These are phyloP conservation scores for Cladosporium sp. DNA, from an alignment of 2,329 filamentous ascomycete genomes.

Conservation along the genomic window DNA sequence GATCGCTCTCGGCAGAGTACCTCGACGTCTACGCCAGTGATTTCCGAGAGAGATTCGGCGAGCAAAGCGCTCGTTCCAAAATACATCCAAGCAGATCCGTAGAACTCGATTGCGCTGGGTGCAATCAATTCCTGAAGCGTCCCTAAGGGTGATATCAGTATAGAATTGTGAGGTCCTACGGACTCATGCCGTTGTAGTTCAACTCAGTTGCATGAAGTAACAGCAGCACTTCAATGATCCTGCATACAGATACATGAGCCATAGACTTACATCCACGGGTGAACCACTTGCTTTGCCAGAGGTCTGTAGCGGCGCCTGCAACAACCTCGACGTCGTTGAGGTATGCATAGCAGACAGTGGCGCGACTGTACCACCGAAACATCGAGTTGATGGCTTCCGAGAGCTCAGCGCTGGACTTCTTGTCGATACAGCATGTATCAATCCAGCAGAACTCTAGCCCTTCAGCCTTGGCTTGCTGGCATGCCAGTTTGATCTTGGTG, in stretches of 20 bases:
- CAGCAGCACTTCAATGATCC: no score
- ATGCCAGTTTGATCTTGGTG: constrained; percentile 26
- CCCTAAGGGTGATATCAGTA: constrained; percentile 5
- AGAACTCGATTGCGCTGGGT: constrained; percentile 22
- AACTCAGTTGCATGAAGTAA: no score
- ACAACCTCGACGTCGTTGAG: constrained; percentile 20
- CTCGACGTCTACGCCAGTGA: constrained; percentile 19
- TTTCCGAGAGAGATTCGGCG: constrained; percentile 22
- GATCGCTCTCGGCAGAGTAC: constrained; percentile 14
- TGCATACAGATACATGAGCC: neutral
- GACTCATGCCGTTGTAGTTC: no score
- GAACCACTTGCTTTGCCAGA: constrained; percentile 1
- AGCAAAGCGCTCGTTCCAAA: constrained; percentile 17
- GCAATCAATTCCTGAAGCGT: constrained; percentile 29
- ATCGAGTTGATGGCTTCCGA: constrained; percentile 26
- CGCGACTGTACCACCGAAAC: constrained; percentile 26
- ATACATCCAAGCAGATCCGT: constrained; percentile 4
- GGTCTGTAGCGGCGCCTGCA: neutral
- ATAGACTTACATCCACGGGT: constrained; percentile 8
- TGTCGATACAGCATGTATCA: constrained; percentile 30
- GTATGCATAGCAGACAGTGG: constrained; percentile 25
- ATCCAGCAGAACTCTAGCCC: constrained; percentile 26
- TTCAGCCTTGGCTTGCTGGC: constrained; percentile 23
- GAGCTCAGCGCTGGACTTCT: constrained; percentile 24
- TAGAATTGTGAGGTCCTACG: neutral